phyloP scores from a whole-genome alignment of 176 grass and related monocot species.

The Elymus sibiricus region DNA sequence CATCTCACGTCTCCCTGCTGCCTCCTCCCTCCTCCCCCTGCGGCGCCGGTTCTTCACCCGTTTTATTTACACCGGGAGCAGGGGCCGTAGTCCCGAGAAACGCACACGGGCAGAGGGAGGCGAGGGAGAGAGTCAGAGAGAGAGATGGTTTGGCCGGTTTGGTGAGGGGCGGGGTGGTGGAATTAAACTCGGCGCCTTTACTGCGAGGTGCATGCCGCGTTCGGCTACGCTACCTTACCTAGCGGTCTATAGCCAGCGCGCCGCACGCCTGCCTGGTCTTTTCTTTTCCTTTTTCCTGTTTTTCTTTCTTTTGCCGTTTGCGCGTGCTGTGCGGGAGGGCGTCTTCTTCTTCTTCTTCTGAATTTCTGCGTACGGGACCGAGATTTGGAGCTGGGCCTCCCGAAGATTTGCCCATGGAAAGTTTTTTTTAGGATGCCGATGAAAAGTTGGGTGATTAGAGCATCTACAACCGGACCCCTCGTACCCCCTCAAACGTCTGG shows the following conservation, averaged over 20 bases:
- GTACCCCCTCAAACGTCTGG: too few relatives aligned
- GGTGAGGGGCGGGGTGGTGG: constrained; percentile 16
- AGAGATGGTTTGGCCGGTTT: neutral
- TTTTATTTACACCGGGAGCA: constrained; percentile 20
- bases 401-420: neutral
- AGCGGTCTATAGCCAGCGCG: neutral
- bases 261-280: neutral
- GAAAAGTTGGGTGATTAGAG: neutral
- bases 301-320: neutral
- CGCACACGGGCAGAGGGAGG: neutral
- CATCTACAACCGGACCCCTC: too few relatives aligned
- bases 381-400: neutral
- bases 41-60: neutral
- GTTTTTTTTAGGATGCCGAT: too few relatives aligned
- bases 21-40: neutral
- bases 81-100: constrained; percentile 40
- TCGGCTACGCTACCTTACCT: neutral
- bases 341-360: too few relatives aligned
- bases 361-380: neutral
- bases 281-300: neutral
- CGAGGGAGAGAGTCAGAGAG: neutral
- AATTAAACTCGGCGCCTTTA: constrained; percentile 44
- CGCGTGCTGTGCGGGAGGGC: neutral
- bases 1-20: constrained; percentile 41
- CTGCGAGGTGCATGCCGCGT: constrained; percentile 6